Conservation (phyloP, 176 grass and related monocot species). For the Rhynchospora pubera region DNA sequence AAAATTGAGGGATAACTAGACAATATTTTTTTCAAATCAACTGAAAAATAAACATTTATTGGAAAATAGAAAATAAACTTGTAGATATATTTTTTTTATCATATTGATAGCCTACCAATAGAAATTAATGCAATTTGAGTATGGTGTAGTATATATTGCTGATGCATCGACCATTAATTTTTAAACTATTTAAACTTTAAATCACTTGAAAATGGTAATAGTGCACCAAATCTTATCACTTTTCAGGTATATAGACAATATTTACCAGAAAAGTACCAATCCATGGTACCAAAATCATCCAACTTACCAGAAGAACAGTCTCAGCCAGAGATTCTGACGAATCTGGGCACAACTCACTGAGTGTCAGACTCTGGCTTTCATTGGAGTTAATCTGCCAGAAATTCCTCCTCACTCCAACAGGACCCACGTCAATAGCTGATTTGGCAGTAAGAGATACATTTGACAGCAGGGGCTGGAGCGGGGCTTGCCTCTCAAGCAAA, state of each 20-base stretch:
- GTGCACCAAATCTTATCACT: too few relatives aligned
- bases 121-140: too few relatives aligned
- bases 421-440: slow-evolving; percentile 30
- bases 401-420: slow-evolving; percentile 37
- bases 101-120: too few relatives aligned
- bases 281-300: not conserved
- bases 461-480: slow-evolving; percentile 49
- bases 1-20: not conserved
- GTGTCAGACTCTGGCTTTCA: slow-evolving; percentile 37
- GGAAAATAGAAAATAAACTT: too few relatives aligned
- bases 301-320: slow-evolving; percentile 12
- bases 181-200: too few relatives aligned
- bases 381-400: slow-evolving; percentile 52
- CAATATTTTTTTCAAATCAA: too few relatives aligned
- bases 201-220: too few relatives aligned
- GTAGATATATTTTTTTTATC: too few relatives aligned
- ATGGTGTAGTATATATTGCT: too few relatives aligned
- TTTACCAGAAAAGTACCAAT: not conserved
- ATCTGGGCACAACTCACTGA: slow-evolving; percentile 24
- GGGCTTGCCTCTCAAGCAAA: slow-evolving; percentile 58
- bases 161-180: too few relatives aligned
- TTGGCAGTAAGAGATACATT: slow-evolving; percentile 31
- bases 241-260: not conserved
- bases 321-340: slow-evolving; percentile 18
- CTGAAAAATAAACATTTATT: too few relatives aligned